phyloP scores from a whole-genome alignment of 441 rosid genomes.

The Gossypium laxum region DNA sequence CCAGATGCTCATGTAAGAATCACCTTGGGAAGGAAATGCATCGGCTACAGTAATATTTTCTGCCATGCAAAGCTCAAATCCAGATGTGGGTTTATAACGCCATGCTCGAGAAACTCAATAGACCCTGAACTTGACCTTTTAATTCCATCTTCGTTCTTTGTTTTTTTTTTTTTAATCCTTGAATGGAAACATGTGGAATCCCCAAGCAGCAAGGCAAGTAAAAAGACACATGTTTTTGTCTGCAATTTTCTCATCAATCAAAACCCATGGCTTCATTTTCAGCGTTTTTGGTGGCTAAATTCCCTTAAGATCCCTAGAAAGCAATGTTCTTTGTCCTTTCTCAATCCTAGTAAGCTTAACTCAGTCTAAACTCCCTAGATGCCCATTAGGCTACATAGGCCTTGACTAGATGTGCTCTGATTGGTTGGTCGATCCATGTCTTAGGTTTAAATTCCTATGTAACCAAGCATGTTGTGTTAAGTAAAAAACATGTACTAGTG shows the following conservation, averaged over 20 bases:
- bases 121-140: conserved; percentile 40
- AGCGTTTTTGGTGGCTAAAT: not conserved
- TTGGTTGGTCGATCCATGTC: not conserved
- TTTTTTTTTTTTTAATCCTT: not conserved
- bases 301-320: conserved; percentile 22
- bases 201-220: conserved; percentile 20
- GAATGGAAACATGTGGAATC: conserved; percentile 52
- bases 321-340: not conserved
- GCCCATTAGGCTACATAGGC: not conserved
- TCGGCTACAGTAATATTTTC: conserved; percentile 25
- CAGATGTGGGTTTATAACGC: conserved; percentile 17
- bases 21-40: conserved; percentile 33
- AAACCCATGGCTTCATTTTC: not conserved
- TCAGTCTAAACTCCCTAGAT: not conserved
- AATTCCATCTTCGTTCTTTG: not conserved
- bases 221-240: conserved; percentile 25
- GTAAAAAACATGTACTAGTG: not conserved
- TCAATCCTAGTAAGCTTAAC: not conserved
- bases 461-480: not conserved
- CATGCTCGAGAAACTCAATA: conserved; percentile 34
- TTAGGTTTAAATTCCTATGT: not conserved
- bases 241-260: conserved; percentile 17
- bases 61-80: conserved; percentile 21
- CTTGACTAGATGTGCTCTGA: not conserved
- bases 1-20: conserved; percentile 19